A percentile compares a stretch with the other conserved stretches of the same genome.
These are phyloP conservation scores for Cucurbita maxima DNA, from an alignment of 306 rosid species.

Conservation along the genomic window DNA sequence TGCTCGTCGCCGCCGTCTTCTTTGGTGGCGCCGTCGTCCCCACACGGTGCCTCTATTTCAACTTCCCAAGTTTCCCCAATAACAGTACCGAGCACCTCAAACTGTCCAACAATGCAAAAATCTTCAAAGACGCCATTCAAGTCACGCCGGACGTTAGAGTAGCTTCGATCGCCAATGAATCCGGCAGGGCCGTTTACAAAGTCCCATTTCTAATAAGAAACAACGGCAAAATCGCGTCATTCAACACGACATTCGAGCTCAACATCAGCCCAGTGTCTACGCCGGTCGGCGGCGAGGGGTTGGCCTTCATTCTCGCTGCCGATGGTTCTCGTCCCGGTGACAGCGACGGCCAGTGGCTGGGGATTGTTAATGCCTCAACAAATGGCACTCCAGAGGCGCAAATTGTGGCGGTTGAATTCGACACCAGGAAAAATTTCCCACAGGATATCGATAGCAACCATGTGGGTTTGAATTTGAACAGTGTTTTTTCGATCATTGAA, in stretches of 20 bases:
- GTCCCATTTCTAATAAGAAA: constrained; percentile 11
- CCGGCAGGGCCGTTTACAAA: constrained; percentile 14
- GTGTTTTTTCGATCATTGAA: constrained; percentile 28
- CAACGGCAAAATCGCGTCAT: constrained; percentile 4
- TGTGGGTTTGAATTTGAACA: constrained; percentile 49
- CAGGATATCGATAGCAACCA: constrained; percentile 42
- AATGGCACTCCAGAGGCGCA: constrained; percentile 32
- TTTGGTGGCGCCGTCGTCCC: not conserved
- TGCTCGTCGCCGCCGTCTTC: not conserved
- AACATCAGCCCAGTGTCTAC: constrained; percentile 4
- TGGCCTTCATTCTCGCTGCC: constrained; percentile 21
- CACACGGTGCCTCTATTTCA: constrained; percentile 10
- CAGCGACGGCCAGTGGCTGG: constrained; percentile 31
- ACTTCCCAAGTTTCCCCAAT: constrained; percentile 2
- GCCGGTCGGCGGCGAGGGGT: constrained; percentile 24
- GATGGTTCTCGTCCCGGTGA: not conserved
- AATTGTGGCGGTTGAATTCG: constrained; percentile 58
- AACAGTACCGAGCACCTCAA: not conserved
- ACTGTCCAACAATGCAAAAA: not conserved
- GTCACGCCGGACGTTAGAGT: constrained; percentile 16
- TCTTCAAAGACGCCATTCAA: not conserved
- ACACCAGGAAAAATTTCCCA: constrained; percentile 34
- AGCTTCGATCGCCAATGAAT: not conserved
- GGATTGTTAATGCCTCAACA: constrained; percentile 20
- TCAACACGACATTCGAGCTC: constrained; percentile 22